phyloP scores from a whole-genome alignment of 2,329 filamentous ascomycete genomes.

The Diaporthe citriasiana region DNA sequence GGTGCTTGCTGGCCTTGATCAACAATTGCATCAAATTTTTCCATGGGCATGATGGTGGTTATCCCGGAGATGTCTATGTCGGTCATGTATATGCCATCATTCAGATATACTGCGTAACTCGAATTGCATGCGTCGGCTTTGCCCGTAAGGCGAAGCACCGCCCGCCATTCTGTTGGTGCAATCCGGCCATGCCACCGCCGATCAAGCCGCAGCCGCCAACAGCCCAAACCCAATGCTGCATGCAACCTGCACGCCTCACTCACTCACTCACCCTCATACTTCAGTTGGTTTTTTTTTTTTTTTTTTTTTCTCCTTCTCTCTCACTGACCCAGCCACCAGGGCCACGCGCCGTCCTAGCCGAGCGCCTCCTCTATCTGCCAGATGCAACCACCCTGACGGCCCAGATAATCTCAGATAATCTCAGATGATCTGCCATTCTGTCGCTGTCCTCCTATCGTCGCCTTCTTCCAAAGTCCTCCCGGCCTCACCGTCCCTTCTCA shows the following conservation, averaged over 20 bases:
- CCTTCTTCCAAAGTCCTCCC: background rate
- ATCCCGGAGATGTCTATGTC: conserved; percentile 1
- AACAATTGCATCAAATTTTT: background rate
- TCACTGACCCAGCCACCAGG: background rate
- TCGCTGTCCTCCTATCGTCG: conserved; percentile 18
- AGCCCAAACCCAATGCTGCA: background rate
- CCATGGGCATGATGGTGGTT: background rate
- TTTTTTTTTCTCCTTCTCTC: too few species aligned
- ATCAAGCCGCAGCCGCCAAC: conserved; percentile 30
- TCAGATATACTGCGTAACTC: background rate
- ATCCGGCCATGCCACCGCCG: conserved; percentile 18
- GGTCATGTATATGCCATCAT: conserved; percentile 29
- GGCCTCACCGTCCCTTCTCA: conserved; percentile 14
- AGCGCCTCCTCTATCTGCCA: conserved; percentile 14
- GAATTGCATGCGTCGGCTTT: conserved; percentile 15
- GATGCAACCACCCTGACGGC: conserved; percentile 2
- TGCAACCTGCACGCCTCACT: conserved; percentile 9
- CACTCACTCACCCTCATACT: background rate
- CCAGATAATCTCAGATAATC: background rate
- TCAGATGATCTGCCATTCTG: background rate
- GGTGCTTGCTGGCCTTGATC: background rate
- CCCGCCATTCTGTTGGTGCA: conserved; percentile 15
- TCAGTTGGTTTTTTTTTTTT: background rate
- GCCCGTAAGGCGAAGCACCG: conserved; percentile 34
- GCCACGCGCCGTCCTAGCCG: conserved; percentile 27